Conservation (phyloP, 129 eudicot species). For the Flaveria ramosissima region DNA sequence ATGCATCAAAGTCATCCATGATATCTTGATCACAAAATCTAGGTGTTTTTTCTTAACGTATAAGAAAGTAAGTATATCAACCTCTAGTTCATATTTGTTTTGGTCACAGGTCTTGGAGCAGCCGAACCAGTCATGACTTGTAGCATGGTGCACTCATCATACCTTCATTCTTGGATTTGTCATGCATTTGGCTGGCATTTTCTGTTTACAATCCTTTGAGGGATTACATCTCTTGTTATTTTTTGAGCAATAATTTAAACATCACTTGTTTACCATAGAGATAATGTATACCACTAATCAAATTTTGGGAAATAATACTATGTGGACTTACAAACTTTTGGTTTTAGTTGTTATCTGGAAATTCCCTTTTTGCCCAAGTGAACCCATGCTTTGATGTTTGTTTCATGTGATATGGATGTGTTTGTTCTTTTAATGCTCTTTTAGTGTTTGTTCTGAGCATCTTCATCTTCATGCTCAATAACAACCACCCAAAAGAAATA, state of each 20-base stretch:
- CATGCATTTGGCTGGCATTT: constrained; percentile 19
- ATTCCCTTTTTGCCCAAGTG: neutral
- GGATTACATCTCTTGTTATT: neutral
- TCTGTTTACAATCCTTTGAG: neutral
- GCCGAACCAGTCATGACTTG: constrained; percentile 18
- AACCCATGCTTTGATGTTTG: neutral
- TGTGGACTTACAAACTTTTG: neutral
- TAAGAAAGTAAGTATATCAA: neutral
- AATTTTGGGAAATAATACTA: neutral
- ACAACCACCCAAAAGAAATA: neutral
- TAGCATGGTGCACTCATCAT: constrained; percentile 4
- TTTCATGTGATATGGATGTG: neutral
- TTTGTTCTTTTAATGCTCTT: neutral
- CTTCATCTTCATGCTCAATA: neutral
- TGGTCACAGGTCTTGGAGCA: constrained; percentile 25
- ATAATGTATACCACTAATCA: neutral
- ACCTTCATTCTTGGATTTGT: constrained; percentile 11
- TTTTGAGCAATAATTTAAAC: neutral
- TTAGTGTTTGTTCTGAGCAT: neutral
- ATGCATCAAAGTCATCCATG: constrained; percentile 13
- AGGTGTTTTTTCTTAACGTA: neutral
- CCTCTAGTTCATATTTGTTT: constrained; percentile 7
- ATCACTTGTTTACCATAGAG: constrained; percentile 3
- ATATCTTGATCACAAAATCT: constrained; percentile 7
- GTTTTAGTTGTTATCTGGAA: neutral